Conservation (phyloP, 345 rosid genomes). For the Dimocarpus longan region DNA sequence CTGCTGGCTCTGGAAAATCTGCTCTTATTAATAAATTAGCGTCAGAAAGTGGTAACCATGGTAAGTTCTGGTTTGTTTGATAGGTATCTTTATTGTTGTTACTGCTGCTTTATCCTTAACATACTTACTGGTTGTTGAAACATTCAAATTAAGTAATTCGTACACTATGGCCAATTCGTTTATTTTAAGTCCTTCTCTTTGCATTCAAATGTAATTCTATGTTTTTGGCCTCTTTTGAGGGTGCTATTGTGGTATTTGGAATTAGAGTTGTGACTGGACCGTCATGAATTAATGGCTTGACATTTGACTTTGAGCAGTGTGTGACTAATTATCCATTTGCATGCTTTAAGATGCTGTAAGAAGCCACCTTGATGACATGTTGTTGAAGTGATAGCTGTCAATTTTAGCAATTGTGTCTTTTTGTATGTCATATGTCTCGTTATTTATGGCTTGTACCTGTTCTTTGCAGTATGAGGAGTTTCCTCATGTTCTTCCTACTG, state of each 20-base stretch:
- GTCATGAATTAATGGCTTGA: background rate
- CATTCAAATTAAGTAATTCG: background rate
- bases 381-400: background rate
- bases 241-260: background rate
- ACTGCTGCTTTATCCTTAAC: background rate
- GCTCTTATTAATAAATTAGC: conserved; percentile 81
- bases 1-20: conserved; percentile 91
- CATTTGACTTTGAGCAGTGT: background rate
- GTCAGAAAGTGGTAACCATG: conserved; percentile 62
- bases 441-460: background rate
- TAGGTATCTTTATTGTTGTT: background rate
- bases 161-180: background rate
- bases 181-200: background rate
- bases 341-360: background rate
- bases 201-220: background rate
- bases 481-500: background rate
- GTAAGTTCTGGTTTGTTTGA: conserved; percentile 36
- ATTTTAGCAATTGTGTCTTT: background rate
- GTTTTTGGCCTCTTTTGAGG: background rate
- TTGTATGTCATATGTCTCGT: background rate
- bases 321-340: background rate
- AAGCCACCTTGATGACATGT: background rate
- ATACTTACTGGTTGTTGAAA: background rate
- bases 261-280: background rate
- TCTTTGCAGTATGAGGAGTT: background rate